Percentiles rank a stretch among this genome's conserved stretches.
Conservation (phyloP, 2,329 filamentous ascomycete genomes). For the Pseudogymnoascus sp. region DNA sequence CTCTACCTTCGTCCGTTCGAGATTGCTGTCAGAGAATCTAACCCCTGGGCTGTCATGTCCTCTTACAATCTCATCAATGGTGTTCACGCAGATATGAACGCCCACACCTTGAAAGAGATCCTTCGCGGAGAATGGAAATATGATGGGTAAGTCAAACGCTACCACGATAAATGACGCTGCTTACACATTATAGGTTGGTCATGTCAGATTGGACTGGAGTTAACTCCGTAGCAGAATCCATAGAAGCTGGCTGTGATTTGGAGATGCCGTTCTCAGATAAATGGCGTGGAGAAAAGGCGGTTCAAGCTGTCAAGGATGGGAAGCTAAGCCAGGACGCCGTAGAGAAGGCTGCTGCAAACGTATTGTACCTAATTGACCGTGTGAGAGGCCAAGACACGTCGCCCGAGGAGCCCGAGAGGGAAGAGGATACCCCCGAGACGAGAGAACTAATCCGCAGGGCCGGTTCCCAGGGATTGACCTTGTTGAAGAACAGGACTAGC, state of each 20-base stretch:
- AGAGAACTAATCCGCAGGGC: constrained; percentile 51
- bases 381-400: constrained; percentile 53
- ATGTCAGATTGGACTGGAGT: constrained; percentile 52
- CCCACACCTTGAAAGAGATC: constrained; percentile 46
- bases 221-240: constrained; percentile 48
- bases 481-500: constrained; percentile 54
- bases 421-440: constrained; percentile 50
- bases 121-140: constrained; percentile 55
- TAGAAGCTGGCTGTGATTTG: constrained; percentile 48
- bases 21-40: constrained; percentile 60
- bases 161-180: neutral
- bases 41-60: constrained; percentile 62
- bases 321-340: constrained; percentile 41
- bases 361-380: constrained; percentile 51
- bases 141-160: constrained; percentile 40
- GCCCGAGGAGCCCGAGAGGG: constrained; percentile 47
- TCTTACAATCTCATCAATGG: constrained; percentile 63
- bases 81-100: constrained; percentile 50
- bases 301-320: constrained; percentile 43
- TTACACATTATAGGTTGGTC: constrained; percentile 35
- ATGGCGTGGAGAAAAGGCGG: constrained; percentile 49
- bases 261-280: constrained; percentile 51
- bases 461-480: constrained; percentile 53
- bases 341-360: constrained; percentile 50
- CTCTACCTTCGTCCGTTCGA: constrained; percentile 69